phyloP scores from a whole-genome alignment of 2,329 filamentous ascomycete genomes.

The Nectriaceae sp. region DNA sequence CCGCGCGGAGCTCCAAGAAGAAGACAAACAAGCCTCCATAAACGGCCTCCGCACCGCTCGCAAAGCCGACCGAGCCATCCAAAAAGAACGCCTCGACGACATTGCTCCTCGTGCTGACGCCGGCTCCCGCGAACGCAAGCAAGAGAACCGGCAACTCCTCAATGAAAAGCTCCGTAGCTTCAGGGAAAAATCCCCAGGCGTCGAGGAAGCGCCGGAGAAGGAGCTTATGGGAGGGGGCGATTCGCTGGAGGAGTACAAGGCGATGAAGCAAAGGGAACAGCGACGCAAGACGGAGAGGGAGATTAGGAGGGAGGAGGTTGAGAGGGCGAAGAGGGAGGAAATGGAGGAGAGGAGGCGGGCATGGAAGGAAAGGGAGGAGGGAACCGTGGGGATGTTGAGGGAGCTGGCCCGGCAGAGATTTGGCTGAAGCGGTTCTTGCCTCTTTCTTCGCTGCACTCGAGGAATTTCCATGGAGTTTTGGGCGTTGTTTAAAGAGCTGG shows the following conservation, averaged over 20 bases:
- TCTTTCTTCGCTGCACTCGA: background rate
- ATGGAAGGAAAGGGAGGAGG: slow-evolving; percentile 76
- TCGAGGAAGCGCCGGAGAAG: slow-evolving; percentile 59
- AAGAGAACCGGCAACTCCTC: slow-evolving; percentile 80
- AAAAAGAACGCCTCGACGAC: slow-evolving; percentile 78
- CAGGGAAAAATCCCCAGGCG: slow-evolving; percentile 65
- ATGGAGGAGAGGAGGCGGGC: slow-evolving; percentile 73
- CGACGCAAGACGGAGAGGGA: slow-evolving; percentile 83
- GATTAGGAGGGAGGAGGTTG: slow-evolving; percentile 76
- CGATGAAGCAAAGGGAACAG: slow-evolving; percentile 64
- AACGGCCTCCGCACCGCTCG: slow-evolving; percentile 62
- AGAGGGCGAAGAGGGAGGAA: slow-evolving; percentile 74
- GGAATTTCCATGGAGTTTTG: background rate
- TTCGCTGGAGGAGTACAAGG: slow-evolving; percentile 68
- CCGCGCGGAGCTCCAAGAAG: slow-evolving; percentile 49
- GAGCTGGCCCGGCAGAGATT: slow-evolving; percentile 79
- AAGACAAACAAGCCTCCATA: slow-evolving; percentile 53
- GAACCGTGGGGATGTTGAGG: slow-evolving; percentile 79
- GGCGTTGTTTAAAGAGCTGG: background rate
- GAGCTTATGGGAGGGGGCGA: slow-evolving; percentile 77
- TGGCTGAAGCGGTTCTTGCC: slow-evolving; percentile 46
- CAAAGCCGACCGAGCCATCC: slow-evolving; percentile 62
- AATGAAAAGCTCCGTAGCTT: slow-evolving; percentile 76
- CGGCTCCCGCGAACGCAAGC: slow-evolving; percentile 76
- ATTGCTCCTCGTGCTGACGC: slow-evolving; percentile 80